These are phyloP conservation scores for Juncus effusus DNA, from an alignment of 176 grass and related monocot species.

Conservation along the genomic window DNA sequence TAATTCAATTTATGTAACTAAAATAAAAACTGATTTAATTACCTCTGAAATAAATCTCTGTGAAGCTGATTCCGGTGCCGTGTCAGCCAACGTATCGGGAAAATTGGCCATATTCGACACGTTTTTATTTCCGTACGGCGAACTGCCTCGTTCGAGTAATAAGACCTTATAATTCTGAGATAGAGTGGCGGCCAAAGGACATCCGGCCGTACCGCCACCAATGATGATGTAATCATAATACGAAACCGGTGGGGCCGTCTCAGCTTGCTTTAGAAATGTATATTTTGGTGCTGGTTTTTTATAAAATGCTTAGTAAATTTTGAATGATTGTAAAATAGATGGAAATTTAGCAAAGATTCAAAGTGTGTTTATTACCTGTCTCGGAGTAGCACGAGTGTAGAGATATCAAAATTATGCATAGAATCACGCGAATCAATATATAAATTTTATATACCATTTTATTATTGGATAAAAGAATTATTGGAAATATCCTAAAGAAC, in stretches of 20 bases:
- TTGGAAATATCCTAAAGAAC: not conserved
- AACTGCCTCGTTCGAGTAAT: slow-evolving; percentile 33
- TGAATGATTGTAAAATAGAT: not conserved
- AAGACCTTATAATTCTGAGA: slow-evolving; percentile 33
- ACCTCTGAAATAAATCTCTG: slow-evolving; percentile 31
- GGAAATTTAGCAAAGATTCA: not conserved
- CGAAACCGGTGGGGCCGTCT: slow-evolving; percentile 11
- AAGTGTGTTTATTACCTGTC: slow-evolving; percentile 27
- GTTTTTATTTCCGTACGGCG: slow-evolving; percentile 39
- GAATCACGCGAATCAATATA: not conserved
- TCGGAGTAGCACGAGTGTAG: slow-evolving; percentile 13
- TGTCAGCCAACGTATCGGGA: slow-evolving; percentile 29
- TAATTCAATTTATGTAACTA: no score
- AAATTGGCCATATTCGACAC: slow-evolving; percentile 29
- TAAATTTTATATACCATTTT: slow-evolving; percentile 27
- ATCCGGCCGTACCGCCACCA: slow-evolving; percentile 40
- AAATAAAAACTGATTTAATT: not conserved
- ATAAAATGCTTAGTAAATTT: not conserved
- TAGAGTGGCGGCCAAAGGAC: slow-evolving; percentile 39
- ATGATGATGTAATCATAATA: slow-evolving; percentile 45
- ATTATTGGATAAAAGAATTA: not conserved
- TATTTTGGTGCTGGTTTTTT: slow-evolving; percentile 28
- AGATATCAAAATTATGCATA: slow-evolving; percentile 15
- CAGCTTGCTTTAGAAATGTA: slow-evolving; percentile 34
- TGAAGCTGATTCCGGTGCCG: slow-evolving; percentile 28